phyloP scores from a whole-genome alignment of 208 protist species.

The Polymyxa betae region DNA sequence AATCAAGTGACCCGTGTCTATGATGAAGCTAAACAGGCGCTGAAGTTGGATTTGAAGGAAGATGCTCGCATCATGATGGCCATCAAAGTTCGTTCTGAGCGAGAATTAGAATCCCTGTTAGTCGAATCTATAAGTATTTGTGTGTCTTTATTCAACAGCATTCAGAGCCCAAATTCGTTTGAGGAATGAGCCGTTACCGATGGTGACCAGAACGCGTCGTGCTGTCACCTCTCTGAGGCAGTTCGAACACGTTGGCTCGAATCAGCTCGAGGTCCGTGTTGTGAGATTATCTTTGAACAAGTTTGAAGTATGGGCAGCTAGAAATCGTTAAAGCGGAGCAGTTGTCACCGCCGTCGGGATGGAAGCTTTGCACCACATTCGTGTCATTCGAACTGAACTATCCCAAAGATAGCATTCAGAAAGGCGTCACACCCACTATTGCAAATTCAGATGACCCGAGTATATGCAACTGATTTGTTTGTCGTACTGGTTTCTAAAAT shows the following conservation, averaged over 20 bases:
- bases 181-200: not conserved
- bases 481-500: not conserved
- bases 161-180: not conserved
- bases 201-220: not conserved
- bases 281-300: not conserved
- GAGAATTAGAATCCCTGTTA: not conserved
- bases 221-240: not conserved
- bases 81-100: conserved; percentile 1
- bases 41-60: conserved; percentile 20
- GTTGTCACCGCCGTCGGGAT: conserved; percentile 13
- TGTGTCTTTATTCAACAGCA: not conserved
- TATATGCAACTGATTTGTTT: not conserved
- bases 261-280: not conserved
- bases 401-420: conserved; percentile 35
- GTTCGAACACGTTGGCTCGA: conserved; percentile 29
- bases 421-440: conserved; percentile 21
- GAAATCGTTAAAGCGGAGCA: conserved; percentile 1
- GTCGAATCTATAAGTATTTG: not conserved
- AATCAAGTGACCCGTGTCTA: not conserved
- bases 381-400: conserved; percentile 10
- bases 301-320: not conserved
- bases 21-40: not conserved
- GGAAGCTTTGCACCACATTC: not conserved
- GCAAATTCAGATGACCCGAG: not conserved
- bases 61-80: conserved; percentile 13